Percentiles rank a stretch among this genome's conserved stretches.
phyloP scores from a whole-genome alignment of 495 filamentous ascomycete species.

The Thermothielavioides terrestris region DNA sequence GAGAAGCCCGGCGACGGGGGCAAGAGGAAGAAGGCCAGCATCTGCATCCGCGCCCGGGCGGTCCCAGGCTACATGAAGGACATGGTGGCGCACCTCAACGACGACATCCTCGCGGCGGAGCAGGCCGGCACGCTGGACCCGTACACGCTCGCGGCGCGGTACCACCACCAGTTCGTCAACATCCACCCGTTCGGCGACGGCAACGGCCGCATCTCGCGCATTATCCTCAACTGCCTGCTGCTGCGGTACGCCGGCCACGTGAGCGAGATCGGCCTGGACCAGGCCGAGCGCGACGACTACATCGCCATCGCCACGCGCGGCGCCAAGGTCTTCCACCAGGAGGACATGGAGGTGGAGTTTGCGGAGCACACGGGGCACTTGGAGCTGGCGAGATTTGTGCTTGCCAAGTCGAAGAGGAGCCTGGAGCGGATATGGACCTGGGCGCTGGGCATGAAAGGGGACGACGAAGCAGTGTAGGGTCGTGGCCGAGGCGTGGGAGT shows the following conservation, averaged over 20 bases:
- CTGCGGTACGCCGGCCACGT: neutral
- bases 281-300: neutral
- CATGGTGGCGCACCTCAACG: conserved; percentile 21
- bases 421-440: no score
- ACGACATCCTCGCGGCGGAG: conserved; percentile 7
- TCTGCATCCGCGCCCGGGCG: conserved; percentile 15
- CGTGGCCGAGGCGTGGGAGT: no score
- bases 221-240: neutral
- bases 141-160: conserved; percentile 23
- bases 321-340: neutral
- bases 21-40: conserved; percentile 20
- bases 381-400: neutral
- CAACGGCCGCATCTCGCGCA: neutral
- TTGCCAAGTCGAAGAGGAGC: neutral
- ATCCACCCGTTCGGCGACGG: neutral
- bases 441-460: no score
- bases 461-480: no score
- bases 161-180: conserved; percentile 1
- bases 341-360: neutral
- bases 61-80: conserved; percentile 28
- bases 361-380: neutral
- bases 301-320: neutral
- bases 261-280: neutral
- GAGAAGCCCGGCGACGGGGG: conserved; percentile 12
- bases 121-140: conserved; percentile 15